Evolutionary conservation across 495 filamentous ascomycete species (phyloP).

Genomic region (Tuber aestivum): DNA sequence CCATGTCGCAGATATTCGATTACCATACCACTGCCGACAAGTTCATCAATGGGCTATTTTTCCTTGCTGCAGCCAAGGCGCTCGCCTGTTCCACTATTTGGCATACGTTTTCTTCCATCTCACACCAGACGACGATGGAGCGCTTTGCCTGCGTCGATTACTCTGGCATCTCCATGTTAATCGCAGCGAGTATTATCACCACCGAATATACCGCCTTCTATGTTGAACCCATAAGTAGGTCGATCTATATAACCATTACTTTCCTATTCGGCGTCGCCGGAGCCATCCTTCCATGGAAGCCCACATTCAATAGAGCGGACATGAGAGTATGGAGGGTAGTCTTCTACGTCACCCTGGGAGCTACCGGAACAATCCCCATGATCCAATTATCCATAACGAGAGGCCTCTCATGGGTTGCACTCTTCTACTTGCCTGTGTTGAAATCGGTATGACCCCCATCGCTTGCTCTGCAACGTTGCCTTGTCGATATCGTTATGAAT

Average conservation of each 20-base stretch:
- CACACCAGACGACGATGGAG: constrained; percentile 81
- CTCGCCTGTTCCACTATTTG: constrained; percentile 91
- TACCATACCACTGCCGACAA: constrained; percentile 80
- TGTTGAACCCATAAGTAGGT: constrained; percentile 83
- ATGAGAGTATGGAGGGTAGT: constrained; percentile 87
- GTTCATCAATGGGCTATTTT: constrained; percentile 85
- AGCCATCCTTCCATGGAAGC: constrained; percentile 92
- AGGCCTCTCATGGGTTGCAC: constrained; percentile 64
- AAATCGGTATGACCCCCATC: constrained; percentile 53
- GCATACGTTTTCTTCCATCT: constrained; percentile 97
- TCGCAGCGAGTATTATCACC: constrained; percentile 95
- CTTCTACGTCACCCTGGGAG: constrained; percentile 81
- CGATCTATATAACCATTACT: constrained; percentile 78
- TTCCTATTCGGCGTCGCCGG: constrained; percentile 76
- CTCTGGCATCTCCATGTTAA: constrained; percentile 92
- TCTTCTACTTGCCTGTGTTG: constrained; percentile 83
- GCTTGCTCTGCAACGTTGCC: background rate
- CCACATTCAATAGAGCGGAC: constrained; percentile 84
- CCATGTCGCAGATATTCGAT: constrained; percentile 73
- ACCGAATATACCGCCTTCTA: constrained; percentile 99
- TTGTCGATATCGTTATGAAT: constrained; percentile 15
- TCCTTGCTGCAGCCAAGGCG: constrained; percentile 94
- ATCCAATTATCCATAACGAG: constrained; percentile 72
- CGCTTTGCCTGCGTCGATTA: constrained; percentile 98
- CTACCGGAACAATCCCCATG: constrained; percentile 87